phyloP scores from a whole-genome alignment of 2,329 filamentous ascomycete genomes.

The Aspergillus puulaauensis region DNA sequence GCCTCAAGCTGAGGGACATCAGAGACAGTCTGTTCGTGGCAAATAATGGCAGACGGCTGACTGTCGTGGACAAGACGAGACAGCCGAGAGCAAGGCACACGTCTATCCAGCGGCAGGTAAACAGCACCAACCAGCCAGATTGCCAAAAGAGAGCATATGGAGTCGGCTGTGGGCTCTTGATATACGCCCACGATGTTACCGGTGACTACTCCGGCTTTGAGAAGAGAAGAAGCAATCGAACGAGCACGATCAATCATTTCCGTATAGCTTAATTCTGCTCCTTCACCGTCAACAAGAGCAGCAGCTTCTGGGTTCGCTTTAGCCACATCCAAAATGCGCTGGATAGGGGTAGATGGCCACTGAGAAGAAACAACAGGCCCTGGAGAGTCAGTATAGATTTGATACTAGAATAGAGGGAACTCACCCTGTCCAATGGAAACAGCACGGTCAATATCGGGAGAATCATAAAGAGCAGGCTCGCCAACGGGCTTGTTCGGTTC shows the following conservation, averaged over 20 bases:
- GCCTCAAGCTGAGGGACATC: background rate
- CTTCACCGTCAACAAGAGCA: constrained; percentile 30
- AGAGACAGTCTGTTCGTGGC: background rate
- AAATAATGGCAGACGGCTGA: constrained; percentile 3
- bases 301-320: constrained; percentile 26
- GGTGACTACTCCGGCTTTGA: background rate
- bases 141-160: constrained; percentile 15
- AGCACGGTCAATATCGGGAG: background rate
- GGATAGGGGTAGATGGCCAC: constrained; percentile 33
- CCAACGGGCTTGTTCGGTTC: background rate
- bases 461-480: background rate
- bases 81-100: background rate
- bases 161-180: background rate
- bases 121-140: constrained; percentile 13
- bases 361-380: background rate
- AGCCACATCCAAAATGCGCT: constrained; percentile 36
- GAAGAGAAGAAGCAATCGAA: constrained; percentile 34
- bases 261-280: constrained; percentile 35
- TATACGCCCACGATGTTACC: constrained; percentile 5
- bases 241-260: constrained; percentile 34
- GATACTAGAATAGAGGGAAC: background rate
- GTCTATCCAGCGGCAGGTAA: constrained; percentile 18
- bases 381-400: background rate
- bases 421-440: background rate
- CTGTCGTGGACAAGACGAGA: background rate